Conservation (phyloP, 768 basidiomycete species). For the Naganishia friedmannii region DNA sequence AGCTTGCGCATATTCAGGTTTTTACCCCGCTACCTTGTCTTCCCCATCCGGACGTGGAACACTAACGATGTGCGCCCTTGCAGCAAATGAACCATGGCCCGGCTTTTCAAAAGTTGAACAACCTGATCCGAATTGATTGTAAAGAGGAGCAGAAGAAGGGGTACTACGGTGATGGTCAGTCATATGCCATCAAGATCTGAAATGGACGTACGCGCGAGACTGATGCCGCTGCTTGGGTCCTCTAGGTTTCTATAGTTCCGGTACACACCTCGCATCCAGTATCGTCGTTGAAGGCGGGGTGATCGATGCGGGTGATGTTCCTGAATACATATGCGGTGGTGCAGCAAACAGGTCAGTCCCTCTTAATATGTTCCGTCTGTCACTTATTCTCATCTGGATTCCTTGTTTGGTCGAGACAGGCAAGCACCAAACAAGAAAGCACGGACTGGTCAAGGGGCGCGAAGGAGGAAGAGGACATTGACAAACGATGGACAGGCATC, state of each 20-base stretch:
- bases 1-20: conserved; percentile 24
- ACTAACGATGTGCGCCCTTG: background rate
- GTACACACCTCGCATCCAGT: conserved; percentile 42
- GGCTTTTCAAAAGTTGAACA: conserved; percentile 40
- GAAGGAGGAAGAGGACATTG: conserved; percentile 23
- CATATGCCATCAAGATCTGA: background rate
- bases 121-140: conserved; percentile 46
- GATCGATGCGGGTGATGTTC: conserved; percentile 38
- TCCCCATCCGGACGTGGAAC: background rate
- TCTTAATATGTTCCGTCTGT: conserved; percentile 21
- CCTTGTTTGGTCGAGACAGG: conserved; percentile 1
- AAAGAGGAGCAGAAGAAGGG: conserved; percentile 41
- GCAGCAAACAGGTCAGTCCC: conserved; percentile 31
- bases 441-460: background rate
- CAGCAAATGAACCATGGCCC: conserved; percentile 25
- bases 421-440: conserved; percentile 22
- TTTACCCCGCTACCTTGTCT: background rate
- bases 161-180: conserved; percentile 49
- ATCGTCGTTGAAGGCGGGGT: conserved; percentile 37
- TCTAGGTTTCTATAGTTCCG: conserved; percentile 50
- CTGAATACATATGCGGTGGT: conserved; percentile 50
- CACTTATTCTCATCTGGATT: background rate
- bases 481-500: conserved; percentile 42
- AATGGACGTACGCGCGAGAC: background rate
- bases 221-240: background rate